Base-by-base conservation (phyloP, 257 asterid species). In the Nicotiana paniculata region DNA sequence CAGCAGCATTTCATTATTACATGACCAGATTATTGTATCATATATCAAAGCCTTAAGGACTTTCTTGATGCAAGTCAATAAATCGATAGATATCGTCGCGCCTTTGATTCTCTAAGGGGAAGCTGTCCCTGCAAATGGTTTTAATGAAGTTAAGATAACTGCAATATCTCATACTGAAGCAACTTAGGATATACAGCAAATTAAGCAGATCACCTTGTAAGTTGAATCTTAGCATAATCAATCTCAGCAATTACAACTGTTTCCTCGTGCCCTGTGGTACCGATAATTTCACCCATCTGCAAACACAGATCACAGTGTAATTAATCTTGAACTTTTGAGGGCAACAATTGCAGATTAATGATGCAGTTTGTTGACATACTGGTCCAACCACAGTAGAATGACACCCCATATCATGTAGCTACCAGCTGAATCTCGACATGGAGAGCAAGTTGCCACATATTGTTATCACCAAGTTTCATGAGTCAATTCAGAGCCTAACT, bases 381-480 rank as follows among this genome's bases (percentile, higher is more conserved):
- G 89, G 90, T 85, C 87, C 88, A 82, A 87, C 87, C 30, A 89
- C 86, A 67, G 85, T 81, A 0, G 90, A 87, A 76, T 87, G 88
- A 54, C 88, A 54, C 88, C 90, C 92, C 90, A 87, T 58, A 87
- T 87, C 26, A 28, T 1, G 78, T 87, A 87, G 51, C 87, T 84
- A 68, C 89, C 77, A 43, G 84, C 87, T n/a, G 89, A 89, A 30
- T 84, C 84, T 76, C 90, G 78, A 37, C 90, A 86, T 6, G 90
- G 92, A 11, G 90, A 87, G 89, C 90, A 87, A 76, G 90, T 86
- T 55, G 89, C 90, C 82, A 88, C 87, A 70, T 72, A 89, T 67
- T 83, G 74, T 89, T 89, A 67, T 4, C 2, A 68, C 55, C 16
- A 24, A 64, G 30, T 24, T 17, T 21, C 54, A 66, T 33, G 9